Evolutionary conservation across 2,329 filamentous ascomycete species (phyloP).

Genomic region (Neonectria faginata): DNA sequence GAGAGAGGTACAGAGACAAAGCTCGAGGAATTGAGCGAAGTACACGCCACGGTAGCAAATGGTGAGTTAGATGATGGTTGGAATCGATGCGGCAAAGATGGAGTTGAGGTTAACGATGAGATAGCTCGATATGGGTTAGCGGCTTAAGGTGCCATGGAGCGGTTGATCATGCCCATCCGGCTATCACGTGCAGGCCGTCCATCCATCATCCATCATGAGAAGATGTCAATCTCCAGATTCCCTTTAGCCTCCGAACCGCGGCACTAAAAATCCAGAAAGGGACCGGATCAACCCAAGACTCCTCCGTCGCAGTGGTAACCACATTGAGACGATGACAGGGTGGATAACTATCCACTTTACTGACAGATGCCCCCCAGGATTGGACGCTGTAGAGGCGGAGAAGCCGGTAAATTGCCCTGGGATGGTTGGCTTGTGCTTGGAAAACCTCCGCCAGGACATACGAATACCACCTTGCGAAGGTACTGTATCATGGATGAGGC

Average conservation of each 20-base stretch:
- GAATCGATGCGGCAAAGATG: constrained; percentile 5
- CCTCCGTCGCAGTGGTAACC: constrained; percentile 25
- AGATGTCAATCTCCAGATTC: neutral
- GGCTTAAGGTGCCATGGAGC: constrained; percentile 21
- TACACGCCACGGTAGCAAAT: neutral
- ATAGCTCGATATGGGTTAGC: constrained; percentile 22
- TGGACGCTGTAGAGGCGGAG: neutral
- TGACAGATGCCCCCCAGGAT: neutral
- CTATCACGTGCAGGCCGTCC: constrained; percentile 5
- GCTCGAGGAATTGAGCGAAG: neutral
- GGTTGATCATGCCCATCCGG: neutral
- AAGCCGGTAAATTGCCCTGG: neutral
- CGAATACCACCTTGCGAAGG: neutral
- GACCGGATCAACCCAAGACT: constrained; percentile 2
- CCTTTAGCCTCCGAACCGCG: neutral
- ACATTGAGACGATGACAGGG: constrained; percentile 4
- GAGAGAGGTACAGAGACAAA: neutral
- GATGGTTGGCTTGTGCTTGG: neutral
- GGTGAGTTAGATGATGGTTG: neutral
- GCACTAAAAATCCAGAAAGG: neutral
- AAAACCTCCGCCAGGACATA: constrained; percentile 1
- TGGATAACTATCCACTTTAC: neutral
- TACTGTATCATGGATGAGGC: neutral
- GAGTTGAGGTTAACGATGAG: constrained; percentile 16
- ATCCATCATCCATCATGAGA: neutral